These are phyloP conservation scores for Colletotrichum caudatum DNA, from an alignment of 2,329 filamentous ascomycete genomes.

Conservation along the genomic window DNA sequence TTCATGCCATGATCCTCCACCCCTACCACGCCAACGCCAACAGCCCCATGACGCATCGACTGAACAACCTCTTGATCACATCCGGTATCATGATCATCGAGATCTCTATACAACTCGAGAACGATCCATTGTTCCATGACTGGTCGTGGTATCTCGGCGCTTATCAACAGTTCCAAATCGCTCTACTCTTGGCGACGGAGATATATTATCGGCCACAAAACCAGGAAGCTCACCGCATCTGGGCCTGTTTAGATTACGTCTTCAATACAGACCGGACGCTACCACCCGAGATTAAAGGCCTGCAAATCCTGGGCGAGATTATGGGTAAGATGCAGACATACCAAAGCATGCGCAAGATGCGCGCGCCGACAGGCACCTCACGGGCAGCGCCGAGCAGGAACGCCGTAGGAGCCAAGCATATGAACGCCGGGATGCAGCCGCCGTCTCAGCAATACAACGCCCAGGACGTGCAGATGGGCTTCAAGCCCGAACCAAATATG, in stretches of 20 bases:
- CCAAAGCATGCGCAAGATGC: constrained; percentile 67
- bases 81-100: constrained; percentile 66
- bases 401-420: constrained; percentile 48
- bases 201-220: constrained; percentile 69
- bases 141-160: constrained; percentile 81
- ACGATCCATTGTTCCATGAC: constrained; percentile 57
- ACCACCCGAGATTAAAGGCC: constrained; percentile 67
- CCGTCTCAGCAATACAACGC: constrained; percentile 36
- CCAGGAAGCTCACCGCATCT: constrained; percentile 73
- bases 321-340: constrained; percentile 71
- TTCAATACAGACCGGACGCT: constrained; percentile 70
- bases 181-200: constrained; percentile 76
- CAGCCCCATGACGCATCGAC: constrained; percentile 67
- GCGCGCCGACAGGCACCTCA: constrained; percentile 61
- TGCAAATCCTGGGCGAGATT: constrained; percentile 72
- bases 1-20: constrained; percentile 76
- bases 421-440: constrained; percentile 39
- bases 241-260: constrained; percentile 78
- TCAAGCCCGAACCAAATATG: constrained; percentile 40
- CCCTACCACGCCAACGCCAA: constrained; percentile 68
- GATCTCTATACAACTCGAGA: constrained; percentile 61
- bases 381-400: constrained; percentile 53
- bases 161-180: constrained; percentile 78
- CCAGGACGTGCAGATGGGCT: constrained; percentile 31
- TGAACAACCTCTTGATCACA: constrained; percentile 73